A percentile compares a stretch with the other conserved stretches of the same genome.
These are phyloP conservation scores for Syncephalis fuscata DNA, from an alignment of 371 early-diverging fungal species.

Conservation along the genomic window DNA sequence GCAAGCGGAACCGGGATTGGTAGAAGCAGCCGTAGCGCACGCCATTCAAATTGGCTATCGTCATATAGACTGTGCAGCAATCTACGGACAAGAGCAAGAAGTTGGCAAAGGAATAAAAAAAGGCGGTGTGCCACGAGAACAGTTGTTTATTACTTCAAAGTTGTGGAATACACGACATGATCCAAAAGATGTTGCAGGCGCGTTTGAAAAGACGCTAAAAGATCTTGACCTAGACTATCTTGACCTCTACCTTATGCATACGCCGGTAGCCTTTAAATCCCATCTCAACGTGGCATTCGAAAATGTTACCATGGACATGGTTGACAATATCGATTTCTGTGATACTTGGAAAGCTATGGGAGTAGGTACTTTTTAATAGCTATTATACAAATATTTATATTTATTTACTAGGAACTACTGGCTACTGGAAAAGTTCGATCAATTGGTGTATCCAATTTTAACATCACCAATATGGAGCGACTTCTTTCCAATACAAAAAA, in stretches of 20 bases:
- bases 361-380: too few species aligned
- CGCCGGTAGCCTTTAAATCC: slow-evolving; percentile 14
- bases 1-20: slow-evolving; percentile 2
- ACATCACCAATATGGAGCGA: slow-evolving; percentile 24
- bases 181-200: slow-evolving; percentile 15
- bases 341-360: slow-evolving; percentile 25
- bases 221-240: slow-evolving; percentile 37
- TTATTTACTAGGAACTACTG: slow-evolving; percentile 27
- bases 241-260: slow-evolving; percentile 60
- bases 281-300: slow-evolving; percentile 13
- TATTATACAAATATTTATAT: too few species aligned
- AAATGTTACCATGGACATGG: slow-evolving; percentile 9
- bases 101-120: slow-evolving; percentile 38
- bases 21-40: slow-evolving; percentile 1
- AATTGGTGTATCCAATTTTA: slow-evolving; percentile 45
- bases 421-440: slow-evolving; percentile 18
- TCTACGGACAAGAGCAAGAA: slow-evolving; percentile 42
- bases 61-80: slow-evolving; percentile 10
- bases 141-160: slow-evolving; percentile 56
- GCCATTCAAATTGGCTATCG: slow-evolving; percentile 10
- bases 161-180: slow-evolving; percentile 26
- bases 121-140: slow-evolving; percentile 38
- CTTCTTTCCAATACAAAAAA: slow-evolving; percentile 26
- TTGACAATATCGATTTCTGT: not conserved
- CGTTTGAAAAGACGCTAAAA: slow-evolving; percentile 14